Conservation (phyloP, 306 rosid genomes). For the Prunus armeniaca region DNA sequence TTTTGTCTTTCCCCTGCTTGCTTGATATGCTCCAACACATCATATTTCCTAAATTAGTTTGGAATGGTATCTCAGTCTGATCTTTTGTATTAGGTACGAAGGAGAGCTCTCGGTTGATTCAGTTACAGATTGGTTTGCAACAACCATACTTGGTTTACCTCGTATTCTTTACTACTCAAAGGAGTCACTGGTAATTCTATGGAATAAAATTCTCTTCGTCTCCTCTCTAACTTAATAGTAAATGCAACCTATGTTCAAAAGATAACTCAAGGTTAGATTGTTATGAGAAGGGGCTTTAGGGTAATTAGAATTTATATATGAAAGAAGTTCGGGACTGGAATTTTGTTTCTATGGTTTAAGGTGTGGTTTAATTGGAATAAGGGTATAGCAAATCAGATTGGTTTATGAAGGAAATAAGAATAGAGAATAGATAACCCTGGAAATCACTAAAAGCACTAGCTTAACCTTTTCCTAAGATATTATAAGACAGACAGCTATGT, state of each 20-base stretch:
- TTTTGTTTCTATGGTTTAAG: not conserved
- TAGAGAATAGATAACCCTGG: not conserved
- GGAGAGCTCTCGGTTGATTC: conserved; percentile 65
- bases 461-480: not conserved
- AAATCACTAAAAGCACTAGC: not conserved
- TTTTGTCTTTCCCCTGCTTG: not conserved
- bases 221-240: not conserved
- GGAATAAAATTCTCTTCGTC: not conserved
- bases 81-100: conserved; percentile 49
- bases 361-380: not conserved
- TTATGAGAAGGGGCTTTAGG: not conserved
- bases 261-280: not conserved
- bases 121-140: conserved; percentile 88
- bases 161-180: conserved; percentile 74
- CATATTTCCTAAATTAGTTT: conserved; percentile 9
- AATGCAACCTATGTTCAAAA: not conserved
- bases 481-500: not conserved
- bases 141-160: conserved; percentile 66
- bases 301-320: too few relatives aligned
- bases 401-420: not conserved
- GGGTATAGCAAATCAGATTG: not conserved
- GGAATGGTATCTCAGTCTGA: not conserved
- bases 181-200: conserved; percentile 69
- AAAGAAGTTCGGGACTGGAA: not conserved
- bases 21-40: not conserved